Evolutionary conservation across 1,139 yeast genomes (phyloP).

Genomic region (Suhomyces wounanorum): DNA sequence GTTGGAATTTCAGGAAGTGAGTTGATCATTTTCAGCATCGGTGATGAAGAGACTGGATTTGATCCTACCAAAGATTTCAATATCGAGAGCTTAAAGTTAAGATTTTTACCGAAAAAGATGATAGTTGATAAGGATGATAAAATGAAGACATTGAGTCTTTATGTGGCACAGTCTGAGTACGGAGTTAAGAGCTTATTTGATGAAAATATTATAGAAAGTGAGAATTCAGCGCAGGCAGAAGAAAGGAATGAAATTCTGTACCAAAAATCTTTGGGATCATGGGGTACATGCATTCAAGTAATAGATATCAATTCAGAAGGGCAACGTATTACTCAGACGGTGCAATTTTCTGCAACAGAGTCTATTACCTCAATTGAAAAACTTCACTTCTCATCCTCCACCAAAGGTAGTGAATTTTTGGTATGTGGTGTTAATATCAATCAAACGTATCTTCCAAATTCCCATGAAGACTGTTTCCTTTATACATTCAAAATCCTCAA

Average conservation of each 20-base stretch:
- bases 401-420: constrained; percentile 36
- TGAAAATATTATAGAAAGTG: neutral
- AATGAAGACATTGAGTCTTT: constrained; percentile 21
- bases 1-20: constrained; percentile 60
- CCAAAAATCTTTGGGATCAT: constrained; percentile 23
- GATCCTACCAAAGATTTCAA: constrained; percentile 50
- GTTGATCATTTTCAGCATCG: constrained; percentile 63
- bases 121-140: constrained; percentile 20
- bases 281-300: constrained; percentile 60
- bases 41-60: constrained; percentile 33
- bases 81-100: constrained; percentile 43
- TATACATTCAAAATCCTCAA: constrained; percentile 43
- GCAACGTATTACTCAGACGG: constrained; percentile 38
- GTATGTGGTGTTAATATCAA: constrained; percentile 51
- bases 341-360: constrained; percentile 46
- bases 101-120: constrained; percentile 57
- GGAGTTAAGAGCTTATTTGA: constrained; percentile 35
- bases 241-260: constrained; percentile 31
- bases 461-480: constrained; percentile 34
- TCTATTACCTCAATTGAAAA: constrained; percentile 34
- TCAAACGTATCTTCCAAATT: constrained; percentile 39
- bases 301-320: constrained; percentile 34
- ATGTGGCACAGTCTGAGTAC: constrained; percentile 52
- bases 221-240: constrained; percentile 16
- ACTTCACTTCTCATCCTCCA: constrained; percentile 21